These are phyloP conservation scores for Lichtheimia corymbifera DNA, from an alignment of 371 early-diverging fungal genomes.

Conservation along the genomic window DNA sequence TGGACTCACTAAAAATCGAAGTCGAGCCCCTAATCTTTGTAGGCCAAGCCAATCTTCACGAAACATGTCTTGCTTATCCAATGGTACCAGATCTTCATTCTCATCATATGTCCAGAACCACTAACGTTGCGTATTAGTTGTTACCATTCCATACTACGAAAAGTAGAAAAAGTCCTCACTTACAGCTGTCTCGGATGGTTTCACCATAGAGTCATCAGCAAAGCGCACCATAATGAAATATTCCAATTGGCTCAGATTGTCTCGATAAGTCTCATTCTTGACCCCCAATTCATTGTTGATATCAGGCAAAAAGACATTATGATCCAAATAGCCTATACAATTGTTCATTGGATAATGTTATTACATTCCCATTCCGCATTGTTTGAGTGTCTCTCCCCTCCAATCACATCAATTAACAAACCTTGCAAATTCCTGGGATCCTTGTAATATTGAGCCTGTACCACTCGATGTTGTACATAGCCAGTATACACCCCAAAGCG, in stretches of 20 bases:
- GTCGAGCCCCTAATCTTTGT: constrained; percentile 45
- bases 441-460: constrained; percentile 94
- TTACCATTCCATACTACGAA: not conserved
- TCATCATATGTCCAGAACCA: constrained; percentile 78
- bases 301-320: constrained; percentile 82
- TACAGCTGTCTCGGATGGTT: constrained; percentile 77
- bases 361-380: not conserved
- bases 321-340: constrained; percentile 60
- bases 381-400: not conserved
- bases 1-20: constrained; percentile 64
- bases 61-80: constrained; percentile 65
- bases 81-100: constrained; percentile 46
- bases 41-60: constrained; percentile 75
- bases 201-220: constrained; percentile 75
- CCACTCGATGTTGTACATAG: constrained; percentile 77
- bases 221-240: constrained; percentile 80
- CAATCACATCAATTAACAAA: constrained; percentile 5
- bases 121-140: constrained; percentile 29
- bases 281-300: constrained; percentile 77
- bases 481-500: constrained; percentile 75
- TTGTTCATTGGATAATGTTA: not conserved
- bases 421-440: constrained; percentile 60
- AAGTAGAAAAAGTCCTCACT: constrained; percentile 6
- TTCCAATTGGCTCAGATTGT: constrained; percentile 61
- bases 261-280: constrained; percentile 58